Evolutionary conservation across 1,284 basidiomycete species (phyloP).

Genomic region (Tausonia pullulans): DNA sequence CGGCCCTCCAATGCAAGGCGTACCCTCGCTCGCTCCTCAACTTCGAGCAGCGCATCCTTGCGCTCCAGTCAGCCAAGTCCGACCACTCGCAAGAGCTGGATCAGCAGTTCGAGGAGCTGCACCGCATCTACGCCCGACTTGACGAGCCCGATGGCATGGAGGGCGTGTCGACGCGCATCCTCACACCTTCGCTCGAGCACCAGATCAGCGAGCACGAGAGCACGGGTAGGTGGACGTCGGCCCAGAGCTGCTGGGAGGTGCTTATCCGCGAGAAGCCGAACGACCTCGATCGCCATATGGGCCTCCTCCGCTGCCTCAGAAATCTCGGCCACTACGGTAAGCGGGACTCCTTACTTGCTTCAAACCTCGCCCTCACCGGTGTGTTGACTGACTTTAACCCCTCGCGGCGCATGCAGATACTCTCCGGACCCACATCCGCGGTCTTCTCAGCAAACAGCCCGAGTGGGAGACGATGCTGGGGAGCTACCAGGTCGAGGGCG

Average conservation of each 20-base stretch:
- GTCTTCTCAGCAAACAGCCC: slow-evolving; percentile 74
- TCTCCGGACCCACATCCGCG: slow-evolving; percentile 85
- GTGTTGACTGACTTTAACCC: neutral
- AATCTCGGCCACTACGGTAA: slow-evolving; percentile 95
- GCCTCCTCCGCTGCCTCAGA: slow-evolving; percentile 78
- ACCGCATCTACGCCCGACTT: slow-evolving; percentile 90
- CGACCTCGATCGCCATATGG: slow-evolving; percentile 78
- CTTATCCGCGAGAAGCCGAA: slow-evolving; percentile 81
- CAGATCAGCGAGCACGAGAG: slow-evolving; percentile 98
- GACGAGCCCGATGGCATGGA: slow-evolving; percentile 99
- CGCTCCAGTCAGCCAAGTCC: slow-evolving; percentile 23
- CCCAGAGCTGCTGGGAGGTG: slow-evolving; percentile 99
- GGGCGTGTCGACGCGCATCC: slow-evolving; percentile 79
- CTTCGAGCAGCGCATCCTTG: slow-evolving; percentile 71
- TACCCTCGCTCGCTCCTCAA: slow-evolving; percentile 91
- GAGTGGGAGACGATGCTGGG: slow-evolving; percentile 70
- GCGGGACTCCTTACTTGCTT: slow-evolving; percentile 24
- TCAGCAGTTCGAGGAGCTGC: slow-evolving; percentile 76
- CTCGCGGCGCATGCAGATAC: slow-evolving; percentile 52
- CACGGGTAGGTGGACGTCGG: slow-evolving; percentile 93
- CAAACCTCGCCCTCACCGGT: neutral
- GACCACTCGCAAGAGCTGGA: slow-evolving; percentile 45
- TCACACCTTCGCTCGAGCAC: slow-evolving; percentile 84
- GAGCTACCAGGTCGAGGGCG: slow-evolving; percentile 83
- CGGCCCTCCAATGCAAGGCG: slow-evolving; percentile 85